A percentile compares a stretch with the other conserved stretches of the same genome.
Evolutionary conservation across 2,329 filamentous ascomycete species (phyloP).

Genomic region (Aspergillus udagawae): DNA sequence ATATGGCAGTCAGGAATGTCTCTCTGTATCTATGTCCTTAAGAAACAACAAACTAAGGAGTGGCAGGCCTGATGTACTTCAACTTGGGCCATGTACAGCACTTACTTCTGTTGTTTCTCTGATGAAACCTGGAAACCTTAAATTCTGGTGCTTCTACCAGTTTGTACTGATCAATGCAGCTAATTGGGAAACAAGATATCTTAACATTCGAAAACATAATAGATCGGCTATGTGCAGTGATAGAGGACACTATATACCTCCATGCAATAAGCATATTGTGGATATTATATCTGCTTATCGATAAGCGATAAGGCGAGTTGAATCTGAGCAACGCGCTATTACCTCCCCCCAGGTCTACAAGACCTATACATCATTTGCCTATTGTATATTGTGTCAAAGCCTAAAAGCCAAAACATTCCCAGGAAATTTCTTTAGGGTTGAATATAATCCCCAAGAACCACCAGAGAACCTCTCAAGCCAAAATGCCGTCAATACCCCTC

Average conservation of each 20-base stretch:
- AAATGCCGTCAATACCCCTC: conserved; percentile 43
- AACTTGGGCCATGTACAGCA: neutral
- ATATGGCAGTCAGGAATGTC: neutral
- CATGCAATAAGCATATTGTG: neutral
- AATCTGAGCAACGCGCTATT: neutral
- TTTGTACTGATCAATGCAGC: neutral
- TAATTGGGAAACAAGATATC: neutral
- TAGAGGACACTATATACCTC: neutral
- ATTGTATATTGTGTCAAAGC: neutral
- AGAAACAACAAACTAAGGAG: neutral
- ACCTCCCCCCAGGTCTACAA: neutral
- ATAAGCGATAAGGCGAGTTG: neutral
- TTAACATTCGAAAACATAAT: neutral
- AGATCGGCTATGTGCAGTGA: neutral
- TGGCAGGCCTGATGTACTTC: neutral
- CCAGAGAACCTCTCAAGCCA: conserved; percentile 1
- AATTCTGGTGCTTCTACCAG: neutral
- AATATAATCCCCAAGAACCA: neutral
- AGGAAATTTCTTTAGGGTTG: neutral
- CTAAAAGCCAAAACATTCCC: neutral
- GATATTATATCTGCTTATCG: neutral
- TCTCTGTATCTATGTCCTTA: neutral
- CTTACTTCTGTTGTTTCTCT: neutral
- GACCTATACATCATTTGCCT: neutral
- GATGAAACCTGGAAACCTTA: neutral